Conservation (phyloP, 306 rosid species). For the Medicago arabica region DNA sequence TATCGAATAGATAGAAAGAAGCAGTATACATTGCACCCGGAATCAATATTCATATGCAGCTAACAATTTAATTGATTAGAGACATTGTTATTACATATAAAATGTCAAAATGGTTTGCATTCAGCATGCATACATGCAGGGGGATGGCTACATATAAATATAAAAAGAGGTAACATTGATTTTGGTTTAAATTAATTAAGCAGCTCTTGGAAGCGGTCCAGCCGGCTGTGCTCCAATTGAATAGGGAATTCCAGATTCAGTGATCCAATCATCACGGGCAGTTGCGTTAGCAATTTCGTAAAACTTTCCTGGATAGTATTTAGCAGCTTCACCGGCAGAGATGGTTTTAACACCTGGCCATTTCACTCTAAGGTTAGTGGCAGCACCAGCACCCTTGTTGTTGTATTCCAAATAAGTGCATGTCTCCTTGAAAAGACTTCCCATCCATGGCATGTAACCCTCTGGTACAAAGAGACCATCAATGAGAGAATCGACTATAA, state of each 20-base stretch:
- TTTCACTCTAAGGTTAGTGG: constrained; percentile 27
- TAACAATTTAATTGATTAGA: neutral
- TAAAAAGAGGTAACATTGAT: neutral
- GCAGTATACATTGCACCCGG: no score
- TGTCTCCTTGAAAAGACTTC: constrained; percentile 41
- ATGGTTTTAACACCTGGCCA: constrained; percentile 64
- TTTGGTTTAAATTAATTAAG: neutral
- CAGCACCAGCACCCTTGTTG: constrained; percentile 66
- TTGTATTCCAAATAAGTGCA: constrained; percentile 56
- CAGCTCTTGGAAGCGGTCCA: neutral
- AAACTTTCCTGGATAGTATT: constrained; percentile 50
- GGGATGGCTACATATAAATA: constrained; percentile 11
- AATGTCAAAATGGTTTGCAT: neutral
- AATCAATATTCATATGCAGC: no score
- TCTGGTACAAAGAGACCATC: constrained; percentile 57
- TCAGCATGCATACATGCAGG: constrained; percentile 8
- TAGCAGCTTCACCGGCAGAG: constrained; percentile 13
- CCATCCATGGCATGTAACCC: constrained; percentile 76
- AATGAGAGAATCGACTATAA: constrained; percentile 64
- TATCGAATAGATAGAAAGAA: no score
- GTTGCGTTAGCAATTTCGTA: constrained; percentile 34
- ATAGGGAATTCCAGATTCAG: constrained; percentile 40
- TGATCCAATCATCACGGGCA: constrained; percentile 64
- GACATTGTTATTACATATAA: neutral
- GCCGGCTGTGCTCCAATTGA: constrained; percentile 23